phyloP scores from a whole-genome alignment of 257 asterid species.

The Capsicum chinense region DNA sequence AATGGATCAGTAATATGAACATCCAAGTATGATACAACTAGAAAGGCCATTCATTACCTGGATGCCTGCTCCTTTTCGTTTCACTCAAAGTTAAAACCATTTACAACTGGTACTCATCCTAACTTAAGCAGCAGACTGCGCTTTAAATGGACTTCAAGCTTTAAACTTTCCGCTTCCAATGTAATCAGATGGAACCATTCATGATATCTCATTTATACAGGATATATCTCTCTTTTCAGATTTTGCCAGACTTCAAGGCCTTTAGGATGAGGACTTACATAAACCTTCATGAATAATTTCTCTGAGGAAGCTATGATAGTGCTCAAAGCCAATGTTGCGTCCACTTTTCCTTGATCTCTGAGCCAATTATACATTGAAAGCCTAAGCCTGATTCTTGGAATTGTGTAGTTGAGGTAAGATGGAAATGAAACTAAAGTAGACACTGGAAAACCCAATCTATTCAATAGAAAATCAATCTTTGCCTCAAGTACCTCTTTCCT shows the following conservation, averaged over 20 bases:
- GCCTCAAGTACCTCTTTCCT: conserved; percentile 49
- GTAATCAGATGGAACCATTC: conserved; percentile 20
- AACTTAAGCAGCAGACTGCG: not conserved
- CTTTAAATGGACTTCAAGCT: conserved; percentile 4
- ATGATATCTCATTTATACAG: conserved; percentile 27
- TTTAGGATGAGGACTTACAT: conserved; percentile 60
- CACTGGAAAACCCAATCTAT: conserved; percentile 55
- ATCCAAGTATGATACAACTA: conserved; percentile 7
- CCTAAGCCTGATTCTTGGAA: conserved; percentile 57
- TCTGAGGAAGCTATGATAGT: conserved; percentile 67
- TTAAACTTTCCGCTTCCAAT: conserved; percentile 5
- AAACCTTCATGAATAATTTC: conserved; percentile 43
- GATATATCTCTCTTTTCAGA: conserved; percentile 49
- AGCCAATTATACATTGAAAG: conserved; percentile 73
- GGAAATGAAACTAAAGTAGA: conserved; percentile 56
- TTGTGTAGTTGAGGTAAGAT: conserved; percentile 48
- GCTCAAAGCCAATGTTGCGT: conserved; percentile 60
- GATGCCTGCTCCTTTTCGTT: conserved; percentile 17
- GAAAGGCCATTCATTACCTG: conserved; percentile 22
- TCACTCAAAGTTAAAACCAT: conserved; percentile 15
- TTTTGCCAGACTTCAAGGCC: conserved; percentile 62
- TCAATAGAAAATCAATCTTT: conserved; percentile 56
- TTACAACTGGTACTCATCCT: not conserved
- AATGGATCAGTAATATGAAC: not conserved
- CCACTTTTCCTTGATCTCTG: conserved; percentile 47